phyloP scores from a whole-genome alignment of 768 basidiomycete species.

The Collybiopsis confluens region DNA sequence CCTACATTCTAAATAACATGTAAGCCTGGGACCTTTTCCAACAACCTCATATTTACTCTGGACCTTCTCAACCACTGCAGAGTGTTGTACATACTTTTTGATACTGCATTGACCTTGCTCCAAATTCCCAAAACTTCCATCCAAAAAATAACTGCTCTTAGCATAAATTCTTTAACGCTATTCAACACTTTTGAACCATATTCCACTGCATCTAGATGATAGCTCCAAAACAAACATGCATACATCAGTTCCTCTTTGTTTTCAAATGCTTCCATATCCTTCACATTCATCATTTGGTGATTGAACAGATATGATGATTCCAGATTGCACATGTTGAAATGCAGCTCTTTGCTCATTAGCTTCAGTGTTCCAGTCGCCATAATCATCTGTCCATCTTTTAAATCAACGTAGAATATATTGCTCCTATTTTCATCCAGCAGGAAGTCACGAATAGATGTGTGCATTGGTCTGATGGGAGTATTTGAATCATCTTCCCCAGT shows the following conservation, averaged over 20 bases:
- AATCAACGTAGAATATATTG: background rate
- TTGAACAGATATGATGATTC: background rate
- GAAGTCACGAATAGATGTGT: constrained; percentile 1
- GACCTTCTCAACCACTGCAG: too few species aligned
- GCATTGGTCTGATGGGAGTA: too few species aligned
- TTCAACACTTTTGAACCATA: background rate
- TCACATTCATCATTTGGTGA: background rate
- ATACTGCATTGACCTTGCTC: background rate
- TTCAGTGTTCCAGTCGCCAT: background rate
- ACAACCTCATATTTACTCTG: too few species aligned
- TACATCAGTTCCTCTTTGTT: background rate
- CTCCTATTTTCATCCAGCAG: background rate
- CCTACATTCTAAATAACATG: background rate
- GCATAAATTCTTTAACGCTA: background rate
- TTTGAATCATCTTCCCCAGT: too few species aligned
- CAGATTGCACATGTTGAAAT: constrained; percentile 1
- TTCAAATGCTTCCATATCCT: background rate
- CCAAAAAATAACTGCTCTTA: background rate
- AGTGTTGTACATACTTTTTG: background rate
- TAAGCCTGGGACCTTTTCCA: background rate
- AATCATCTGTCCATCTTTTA: background rate
- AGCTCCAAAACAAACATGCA: constrained; percentile 2
- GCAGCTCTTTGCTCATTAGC: background rate
- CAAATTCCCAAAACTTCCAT: background rate
- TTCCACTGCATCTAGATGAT: background rate